Evolutionary conservation across 495 filamentous ascomycete genomes (phyloP), one percentile per base, ranked within the genome.

Genomic region (Penicillium simplicissimum): DNA sequence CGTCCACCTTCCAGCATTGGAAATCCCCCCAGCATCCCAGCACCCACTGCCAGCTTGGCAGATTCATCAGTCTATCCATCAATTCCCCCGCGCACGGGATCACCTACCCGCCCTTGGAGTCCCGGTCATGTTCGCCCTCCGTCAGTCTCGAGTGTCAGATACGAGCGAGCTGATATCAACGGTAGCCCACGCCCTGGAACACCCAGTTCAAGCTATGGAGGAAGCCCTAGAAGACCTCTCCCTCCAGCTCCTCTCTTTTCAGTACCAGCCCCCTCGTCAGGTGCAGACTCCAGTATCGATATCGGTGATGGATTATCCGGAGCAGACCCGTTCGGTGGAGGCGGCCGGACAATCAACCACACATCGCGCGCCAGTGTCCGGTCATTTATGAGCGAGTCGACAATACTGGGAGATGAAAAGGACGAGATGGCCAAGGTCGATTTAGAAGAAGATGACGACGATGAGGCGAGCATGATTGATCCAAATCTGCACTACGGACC

Each of bases 141-240:
- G 1, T 81, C 79, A 0, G 71, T 78, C 0, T 83, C 87, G 1
- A 84, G 79, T 62, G 76, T 86, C 23, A 74, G 86, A 19, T 98
- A 95, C 70, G 95, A 97, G 69, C 90, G 92, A 0, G 83, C 87
- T 17, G 92, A 97, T 67, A 71, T 97, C 55, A 95, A 97, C 69
- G 95, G 95, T 8, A 91, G 84, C 40, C 93, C 95, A 9, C 79
- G 95, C 61, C 95, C 95, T 13, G 95, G 95, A 2, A 96, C 94
- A 2, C 91, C 95, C 9, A 90, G 92, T 4, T 91, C 90, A 38
- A 82, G 85, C 66, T 97, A 97, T 68, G 89, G 92, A 37, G 89
- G 92, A 10, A 93, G 90, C 63, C 90, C 92, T 8, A 84, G 90
- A 51, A 81, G 91, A 60, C 93, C 93, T n/a, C 75, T 97, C n/a